Evolutionary conservation across 805 yeast genomes (phyloP).

Genomic region (Candida pseudoglaebosa): DNA sequence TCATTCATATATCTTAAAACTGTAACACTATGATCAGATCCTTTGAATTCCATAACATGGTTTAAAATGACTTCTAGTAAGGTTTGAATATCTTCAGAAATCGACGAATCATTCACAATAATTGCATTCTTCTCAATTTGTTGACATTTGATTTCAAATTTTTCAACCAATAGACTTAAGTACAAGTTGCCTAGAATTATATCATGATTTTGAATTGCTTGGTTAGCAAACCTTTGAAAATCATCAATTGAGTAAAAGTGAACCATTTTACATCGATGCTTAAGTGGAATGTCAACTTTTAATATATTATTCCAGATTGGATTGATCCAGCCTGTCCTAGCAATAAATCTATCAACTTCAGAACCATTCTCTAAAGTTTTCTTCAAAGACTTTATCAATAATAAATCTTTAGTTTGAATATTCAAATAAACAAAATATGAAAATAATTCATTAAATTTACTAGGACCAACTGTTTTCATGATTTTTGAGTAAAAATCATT

Average conservation of each 20-base stretch:
- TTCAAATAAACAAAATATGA: slow-evolving; percentile 29
- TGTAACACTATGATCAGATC: slow-evolving; percentile 27
- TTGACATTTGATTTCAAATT: slow-evolving; percentile 28
- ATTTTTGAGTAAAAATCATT: slow-evolving; percentile 14
- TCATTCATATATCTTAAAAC: slow-evolving; percentile 30
- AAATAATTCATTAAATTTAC: slow-evolving; percentile 20
- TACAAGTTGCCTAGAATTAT: slow-evolving; percentile 31
- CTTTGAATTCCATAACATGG: slow-evolving; percentile 36
- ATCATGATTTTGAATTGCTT: slow-evolving; percentile 22
- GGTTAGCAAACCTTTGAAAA: slow-evolving; percentile 18
- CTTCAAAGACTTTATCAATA: slow-evolving; percentile 16
- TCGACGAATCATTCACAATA: slow-evolving; percentile 11
- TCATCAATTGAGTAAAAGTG: slow-evolving; percentile 27
- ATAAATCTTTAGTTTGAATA: slow-evolving; percentile 22
- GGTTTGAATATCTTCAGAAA: slow-evolving; percentile 20
- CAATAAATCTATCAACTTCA: slow-evolving; percentile 27
- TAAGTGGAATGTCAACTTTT: slow-evolving; percentile 12
- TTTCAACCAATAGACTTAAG: slow-evolving; percentile 31
- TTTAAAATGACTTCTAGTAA: slow-evolving; percentile 26
- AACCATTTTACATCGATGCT: slow-evolving; percentile 25
- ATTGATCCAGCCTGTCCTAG: slow-evolving; percentile 32
- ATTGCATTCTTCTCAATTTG: slow-evolving; percentile 3
- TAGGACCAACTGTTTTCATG: slow-evolving; percentile 14
- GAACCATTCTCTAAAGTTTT: slow-evolving; percentile 24
- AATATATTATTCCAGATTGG: slow-evolving; percentile 37